Evolutionary conservation across 1,139 yeast genomes (phyloP), one percentile per base, ranked within the genome.

Genomic region (Hyphopichia pseudoburtonii): DNA sequence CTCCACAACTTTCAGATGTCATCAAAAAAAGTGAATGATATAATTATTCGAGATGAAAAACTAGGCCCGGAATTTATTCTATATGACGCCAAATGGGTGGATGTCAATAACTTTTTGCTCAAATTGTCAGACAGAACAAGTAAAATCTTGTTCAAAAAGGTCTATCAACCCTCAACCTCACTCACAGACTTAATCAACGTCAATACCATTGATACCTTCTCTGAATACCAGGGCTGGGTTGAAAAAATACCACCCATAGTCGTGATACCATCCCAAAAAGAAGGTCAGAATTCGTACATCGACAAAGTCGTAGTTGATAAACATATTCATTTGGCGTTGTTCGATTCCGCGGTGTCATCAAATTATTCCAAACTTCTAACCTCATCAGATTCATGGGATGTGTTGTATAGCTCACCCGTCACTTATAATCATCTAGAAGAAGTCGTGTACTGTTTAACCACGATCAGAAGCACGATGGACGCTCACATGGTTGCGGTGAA

Each of bases 111-210:
- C 25, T 73, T 87, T 18, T 49, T 90, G 11, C 62, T 84, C 36
- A 84, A 88, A 49, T 70, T 77, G 35, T 68, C 94, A 3, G 92
- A 88, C 54, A 70, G 97, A 41, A 74, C 76, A 14, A 85, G 96
- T 39, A 81, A 78, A 30, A 40, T 61, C 0, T 62, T 86, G 48
- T 71, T 80, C 35, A 81, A 86, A 30, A 67, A 76, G 28, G 57
- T 83, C 6, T 79, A 73, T 33, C 64, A 76, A 4, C 47, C 47
- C 8, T 43, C 55, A 4, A 51, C 38, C 4, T 39, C 47, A 2
- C 5, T 23, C 4, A 40, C 39, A n/a, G 35, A 43, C 6, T 40
- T 59, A 0, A 39, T 39, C 1, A 34, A 29, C 2, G 42, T 64
- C 1, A 44, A 46, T 17, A 45, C 51, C 1, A 31, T 69, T 4